These are phyloP conservation scores for Crepidotus variabilis DNA, from an alignment of 768 basidiomycete genomes.

Conservation along the genomic window DNA sequence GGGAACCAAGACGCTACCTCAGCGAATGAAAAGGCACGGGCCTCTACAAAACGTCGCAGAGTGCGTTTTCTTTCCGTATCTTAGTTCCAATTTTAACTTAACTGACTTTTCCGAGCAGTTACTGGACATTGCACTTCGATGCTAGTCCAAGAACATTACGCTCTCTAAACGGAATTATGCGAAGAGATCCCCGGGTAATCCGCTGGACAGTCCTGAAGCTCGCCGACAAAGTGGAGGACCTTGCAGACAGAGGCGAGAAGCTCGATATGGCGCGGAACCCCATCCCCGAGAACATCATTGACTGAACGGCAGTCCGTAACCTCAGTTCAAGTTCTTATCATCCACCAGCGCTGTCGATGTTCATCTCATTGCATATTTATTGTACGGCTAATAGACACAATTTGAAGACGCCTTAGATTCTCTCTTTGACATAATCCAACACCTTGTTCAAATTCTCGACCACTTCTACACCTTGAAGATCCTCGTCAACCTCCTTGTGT, in stretches of 20 bases:
- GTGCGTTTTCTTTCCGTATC: conserved; percentile 43
- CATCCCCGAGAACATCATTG: conserved; percentile 17
- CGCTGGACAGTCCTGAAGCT: conserved; percentile 80
- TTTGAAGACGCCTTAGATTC: background rate
- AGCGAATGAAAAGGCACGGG: conserved; percentile 65
- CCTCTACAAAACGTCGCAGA: conserved; percentile 62
- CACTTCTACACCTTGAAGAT: conserved; percentile 31
- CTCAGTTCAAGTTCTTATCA: background rate
- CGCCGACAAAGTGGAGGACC: conserved; percentile 68
- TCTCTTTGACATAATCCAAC: conserved; percentile 13
- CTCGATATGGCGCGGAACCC: conserved; percentile 26
- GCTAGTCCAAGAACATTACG: conserved; percentile 69
- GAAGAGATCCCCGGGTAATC: conserved; percentile 78
- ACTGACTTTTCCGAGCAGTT: conserved; percentile 39
- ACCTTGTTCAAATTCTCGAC: conserved; percentile 28
- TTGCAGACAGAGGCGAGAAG: conserved; percentile 50
- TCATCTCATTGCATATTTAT: no score
- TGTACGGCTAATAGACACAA: no score
- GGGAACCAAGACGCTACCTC: conserved; percentile 72
- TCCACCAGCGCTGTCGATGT: no score
- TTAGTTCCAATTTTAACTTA: background rate
- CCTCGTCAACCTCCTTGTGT: conserved; percentile 38
- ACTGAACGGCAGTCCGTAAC: conserved; percentile 4
- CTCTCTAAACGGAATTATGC: conserved; percentile 62
- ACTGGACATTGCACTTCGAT: conserved; percentile 92